Evolutionary conservation across 352 stramenopile genomes (phyloP).

Genomic region (Phytopythium aichiense): DNA sequence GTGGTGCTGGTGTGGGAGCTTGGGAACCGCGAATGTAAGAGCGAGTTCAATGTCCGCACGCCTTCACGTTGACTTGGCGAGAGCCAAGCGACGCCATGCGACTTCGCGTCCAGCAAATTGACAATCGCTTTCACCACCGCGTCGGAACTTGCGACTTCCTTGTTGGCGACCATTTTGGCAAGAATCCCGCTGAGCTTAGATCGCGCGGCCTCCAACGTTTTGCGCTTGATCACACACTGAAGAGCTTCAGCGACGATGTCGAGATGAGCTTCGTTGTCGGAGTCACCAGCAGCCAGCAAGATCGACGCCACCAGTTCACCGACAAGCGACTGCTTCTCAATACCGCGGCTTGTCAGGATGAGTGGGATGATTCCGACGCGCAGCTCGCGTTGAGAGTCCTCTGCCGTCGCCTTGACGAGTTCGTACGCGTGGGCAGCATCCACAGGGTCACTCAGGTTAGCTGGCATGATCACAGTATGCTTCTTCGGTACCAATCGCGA

Average conservation of each 20-base stretch:
- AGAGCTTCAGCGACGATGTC: conserved; percentile 56
- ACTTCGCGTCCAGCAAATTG: conserved; percentile 19
- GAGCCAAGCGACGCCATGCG: conserved; percentile 15
- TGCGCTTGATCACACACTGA: conserved; percentile 49
- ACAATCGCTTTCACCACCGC: conserved; percentile 12
- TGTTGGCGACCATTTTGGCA: conserved; percentile 15
- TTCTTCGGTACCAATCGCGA: conserved; percentile 59
- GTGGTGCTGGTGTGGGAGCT: not conserved
- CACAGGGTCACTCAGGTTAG: conserved; percentile 40
- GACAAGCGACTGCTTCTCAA: conserved; percentile 14
- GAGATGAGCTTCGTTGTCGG: conserved; percentile 47
- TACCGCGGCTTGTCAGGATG: conserved; percentile 9
- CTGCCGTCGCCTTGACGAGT: conserved; percentile 56
- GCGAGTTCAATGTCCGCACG: conserved; percentile 35
- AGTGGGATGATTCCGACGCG: conserved; percentile 59
- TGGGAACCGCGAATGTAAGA: conserved; percentile 34
- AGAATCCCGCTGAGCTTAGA: conserved; percentile 48
- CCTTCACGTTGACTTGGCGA: conserved; percentile 17
- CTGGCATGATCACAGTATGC: conserved; percentile 62
- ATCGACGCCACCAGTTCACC: conserved; percentile 48
- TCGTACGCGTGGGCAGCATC: conserved; percentile 55
- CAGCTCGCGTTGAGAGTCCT: conserved; percentile 60
- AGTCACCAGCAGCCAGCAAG: conserved; percentile 42
- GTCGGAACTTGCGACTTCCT: conserved; percentile 9
- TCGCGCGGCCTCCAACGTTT: conserved; percentile 40